These are phyloP conservation scores for Torrubiella hemipterigena DNA, from an alignment of 2,329 filamentous ascomycete species.

Conservation along the genomic window DNA sequence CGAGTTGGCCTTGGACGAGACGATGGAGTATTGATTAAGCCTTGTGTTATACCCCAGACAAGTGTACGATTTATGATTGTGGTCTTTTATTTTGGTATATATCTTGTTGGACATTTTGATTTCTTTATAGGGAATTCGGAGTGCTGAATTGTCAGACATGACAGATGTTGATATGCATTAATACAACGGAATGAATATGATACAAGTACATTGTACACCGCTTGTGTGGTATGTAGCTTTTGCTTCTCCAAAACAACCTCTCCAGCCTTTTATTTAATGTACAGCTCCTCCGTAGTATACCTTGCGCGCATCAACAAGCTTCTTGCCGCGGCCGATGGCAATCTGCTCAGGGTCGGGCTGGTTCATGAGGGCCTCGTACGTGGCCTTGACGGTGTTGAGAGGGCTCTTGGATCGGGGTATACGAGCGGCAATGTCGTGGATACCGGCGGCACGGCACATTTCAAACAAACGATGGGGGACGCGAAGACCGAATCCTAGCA, in stretches of 20 bases:
- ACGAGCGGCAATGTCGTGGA: conserved; percentile 73
- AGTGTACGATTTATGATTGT: too few relatives aligned
- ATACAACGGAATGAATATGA: too few relatives aligned
- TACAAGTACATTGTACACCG: too few relatives aligned
- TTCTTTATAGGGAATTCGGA: too few relatives aligned
- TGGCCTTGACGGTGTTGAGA: conserved; percentile 95
- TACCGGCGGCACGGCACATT: conserved; percentile 77
- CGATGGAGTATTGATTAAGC: too few relatives aligned
- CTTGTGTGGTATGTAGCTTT: too few relatives aligned
- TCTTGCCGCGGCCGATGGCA: conserved; percentile 80
- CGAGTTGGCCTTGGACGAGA: too few relatives aligned
- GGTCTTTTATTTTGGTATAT: too few relatives aligned
- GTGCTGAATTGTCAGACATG: too few relatives aligned
- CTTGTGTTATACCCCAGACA: too few relatives aligned
- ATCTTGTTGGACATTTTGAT: too few relatives aligned
- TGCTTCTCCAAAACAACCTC: conserved; percentile 11
- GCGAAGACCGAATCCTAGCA: conserved; percentile 79
- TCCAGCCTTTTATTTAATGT: conserved; percentile 28
- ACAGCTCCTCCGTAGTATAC: conserved; percentile 86
- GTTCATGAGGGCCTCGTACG: conserved; percentile 68
- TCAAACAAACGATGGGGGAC: conserved; percentile 89
- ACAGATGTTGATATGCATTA: too few relatives aligned
- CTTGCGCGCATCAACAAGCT: conserved; percentile 90
- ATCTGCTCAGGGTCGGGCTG: conserved; percentile 85
- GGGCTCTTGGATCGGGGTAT: conserved; percentile 83